phyloP scores from a whole-genome alignment of 306 rosid species.

The Dryas alaskensis region DNA sequence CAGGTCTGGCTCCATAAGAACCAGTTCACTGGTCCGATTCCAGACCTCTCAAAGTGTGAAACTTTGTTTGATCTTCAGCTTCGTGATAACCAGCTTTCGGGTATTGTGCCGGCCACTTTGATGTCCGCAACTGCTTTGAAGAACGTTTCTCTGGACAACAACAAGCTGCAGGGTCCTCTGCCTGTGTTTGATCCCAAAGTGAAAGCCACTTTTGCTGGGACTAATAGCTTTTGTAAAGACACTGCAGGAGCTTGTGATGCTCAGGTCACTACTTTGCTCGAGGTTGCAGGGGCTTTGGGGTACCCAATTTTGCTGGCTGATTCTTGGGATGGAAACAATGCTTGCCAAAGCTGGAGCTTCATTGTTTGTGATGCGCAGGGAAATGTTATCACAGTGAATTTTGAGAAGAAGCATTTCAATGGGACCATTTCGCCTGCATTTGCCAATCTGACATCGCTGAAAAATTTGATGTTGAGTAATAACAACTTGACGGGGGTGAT shows the following conservation, averaged over 20 bases:
- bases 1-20: slow-evolving; percentile 82
- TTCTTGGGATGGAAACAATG: slow-evolving; percentile 48
- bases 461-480: slow-evolving; percentile 36
- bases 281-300: slow-evolving; percentile 45
- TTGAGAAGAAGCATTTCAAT: slow-evolving; percentile 33
- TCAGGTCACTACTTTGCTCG: slow-evolving; percentile 46
- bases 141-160: slow-evolving; percentile 56
- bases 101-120: slow-evolving; percentile 56
- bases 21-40: slow-evolving; percentile 60
- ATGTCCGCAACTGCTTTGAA: slow-evolving; percentile 32
- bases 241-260: slow-evolving; percentile 51
- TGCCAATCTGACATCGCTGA: slow-evolving; percentile 52
- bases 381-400: slow-evolving; percentile 41
- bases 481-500: slow-evolving; percentile 58
- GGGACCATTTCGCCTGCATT: slow-evolving; percentile 73
- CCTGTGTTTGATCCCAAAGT: slow-evolving; percentile 47
- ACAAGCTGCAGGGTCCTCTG: slow-evolving; percentile 58
- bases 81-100: slow-evolving; percentile 60
- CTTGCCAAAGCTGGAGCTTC: slow-evolving; percentile 45
- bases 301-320: slow-evolving; percentile 42
- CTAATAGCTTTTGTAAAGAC: slow-evolving; percentile 46
- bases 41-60: slow-evolving; percentile 51
- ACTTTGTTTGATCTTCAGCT: slow-evolving; percentile 63
- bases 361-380: slow-evolving; percentile 39
- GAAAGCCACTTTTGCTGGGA: slow-evolving; percentile 28